Evolutionary conservation across 2,329 filamentous ascomycete species (phyloP), one percentile per base, ranked within the genome.

Genomic region (Scleromitrula shiraiana): DNA sequence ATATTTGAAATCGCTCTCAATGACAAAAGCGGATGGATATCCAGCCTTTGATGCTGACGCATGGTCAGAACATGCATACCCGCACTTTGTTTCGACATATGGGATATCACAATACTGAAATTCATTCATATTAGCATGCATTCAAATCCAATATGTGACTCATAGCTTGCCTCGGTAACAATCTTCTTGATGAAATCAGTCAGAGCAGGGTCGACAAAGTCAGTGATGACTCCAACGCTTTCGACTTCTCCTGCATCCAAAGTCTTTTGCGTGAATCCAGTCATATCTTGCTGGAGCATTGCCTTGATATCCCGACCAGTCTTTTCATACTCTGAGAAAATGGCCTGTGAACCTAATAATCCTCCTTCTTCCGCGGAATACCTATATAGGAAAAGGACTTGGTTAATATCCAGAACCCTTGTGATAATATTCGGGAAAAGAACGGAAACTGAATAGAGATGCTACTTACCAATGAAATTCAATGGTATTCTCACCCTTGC

Each of bases 381-480:
- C n/a, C n/a, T n/a, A n/a, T n/a, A n/a, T n/a, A n/a, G n/a, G n/a
- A n/a, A n/a, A n/a, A n/a, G n/a, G n/a, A n/a, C n/a, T n/a, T n/a
- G n/a, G n/a, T n/a, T n/a, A n/a, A n/a, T n/a, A n/a, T n/a, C n/a
- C n/a, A n/a, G n/a, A n/a, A n/a, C n/a, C n/a, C n/a, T n/a, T n/a
- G n/a, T n/a, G n/a, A n/a, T n/a, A n/a, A n/a, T n/a, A n/a, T n/a
- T n/a, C n/a, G n/a, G n/a, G n/a, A n/a, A n/a, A n/a, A n/a, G n/a
- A n/a, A n/a, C n/a, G n/a, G n/a, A n/a, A n/a, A n/a, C n/a, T n/a
- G n/a, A n/a, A n/a, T n/a, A n/a, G n/a, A n/a, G n/a, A n/a, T n/a
- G n/a, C n/a, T n/a, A n/a, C n/a, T n/a, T n/a, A n/a, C 88, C 88
- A 95, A 69, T 96, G 90, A 67, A 97, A 97, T 70, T 97, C 91